Percentiles rank a stretch among this genome's conserved stretches.
Conservation (phyloP, 305 asterid species). For the Fraxinus velutina region DNA sequence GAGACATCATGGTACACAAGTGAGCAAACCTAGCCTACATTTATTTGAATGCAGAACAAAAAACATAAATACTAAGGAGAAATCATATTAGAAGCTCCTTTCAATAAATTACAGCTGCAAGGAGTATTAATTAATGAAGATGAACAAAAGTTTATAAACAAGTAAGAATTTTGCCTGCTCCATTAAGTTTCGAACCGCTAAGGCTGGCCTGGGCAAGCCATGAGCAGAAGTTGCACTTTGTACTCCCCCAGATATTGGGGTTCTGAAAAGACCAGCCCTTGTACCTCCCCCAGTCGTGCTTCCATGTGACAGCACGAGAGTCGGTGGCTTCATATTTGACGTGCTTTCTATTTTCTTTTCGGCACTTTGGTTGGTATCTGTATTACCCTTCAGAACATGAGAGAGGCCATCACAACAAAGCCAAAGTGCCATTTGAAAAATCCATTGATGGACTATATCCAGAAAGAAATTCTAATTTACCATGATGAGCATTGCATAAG, state of each 20-base stretch:
- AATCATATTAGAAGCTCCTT: conserved; percentile 23
- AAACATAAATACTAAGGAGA: not conserved
- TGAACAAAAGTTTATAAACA: not conserved
- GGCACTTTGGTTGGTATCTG: conserved; percentile 37
- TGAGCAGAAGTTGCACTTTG: conserved; percentile 98
- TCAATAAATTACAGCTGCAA: not conserved
- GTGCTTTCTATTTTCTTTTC: conserved; percentile 28
- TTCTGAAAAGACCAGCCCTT: conserved; percentile 91
- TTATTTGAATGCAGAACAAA: conserved; percentile 22
- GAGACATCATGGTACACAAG: conserved; percentile 4
- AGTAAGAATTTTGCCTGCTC: conserved; percentile 61
- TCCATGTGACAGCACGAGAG: conserved; percentile 42
- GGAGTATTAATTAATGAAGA: not conserved
- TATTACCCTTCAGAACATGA: conserved; percentile 67
- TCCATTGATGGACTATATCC: conserved; percentile 39
- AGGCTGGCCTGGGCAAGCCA: conserved; percentile 88
- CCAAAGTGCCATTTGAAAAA: conserved; percentile 36
- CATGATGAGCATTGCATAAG: conserved; percentile 13
- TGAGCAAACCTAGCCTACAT: conserved; percentile 1
- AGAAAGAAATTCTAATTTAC: conserved; percentile 29
- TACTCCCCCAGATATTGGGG: conserved; percentile 97
- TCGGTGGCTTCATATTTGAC: conserved; percentile 37
- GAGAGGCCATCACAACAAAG: conserved; percentile 56
- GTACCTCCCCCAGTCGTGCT: conserved; percentile 60
- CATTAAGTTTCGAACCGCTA: conserved; percentile 95